Base-by-base conservation (phyloP, 768 basidiomycete species). In the Amanita phalloides region DNA sequence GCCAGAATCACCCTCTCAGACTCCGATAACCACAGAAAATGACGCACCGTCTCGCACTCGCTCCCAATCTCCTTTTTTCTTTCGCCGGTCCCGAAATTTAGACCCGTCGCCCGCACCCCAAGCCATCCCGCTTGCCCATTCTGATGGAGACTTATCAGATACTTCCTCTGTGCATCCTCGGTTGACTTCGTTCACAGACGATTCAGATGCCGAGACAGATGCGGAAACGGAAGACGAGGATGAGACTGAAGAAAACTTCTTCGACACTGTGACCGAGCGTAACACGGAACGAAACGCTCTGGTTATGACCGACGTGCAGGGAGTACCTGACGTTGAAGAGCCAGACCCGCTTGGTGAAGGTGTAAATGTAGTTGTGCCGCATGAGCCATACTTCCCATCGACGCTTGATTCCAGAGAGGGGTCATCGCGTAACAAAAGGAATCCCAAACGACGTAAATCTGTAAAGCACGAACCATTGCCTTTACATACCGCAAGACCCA, bases 261-360 rank as follows among this genome's bases (percentile, higher is more conserved):
- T 92, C 55, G 90, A 95, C 66, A 76, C 81, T 35, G 71, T 87
- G 57, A 97, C 93, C 0, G 86, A 87, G 64, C 75, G 79, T 58
- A 97, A 97, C 65, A 95, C 93, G 1, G 87, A 90, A 64, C 81
- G 75, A 57, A 94, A 94, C 60, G 78, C 86, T 0, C 71, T 83
- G 36, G 68, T 75, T 41, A 61, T 63, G 0, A 61, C 62, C 3
- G 62, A 61, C 4, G 56, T 55, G 6, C 55, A 56, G 30, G 68
- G 73, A 21, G 63, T 71, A 0, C 65, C 70, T 1, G 77, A 74
- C 7, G 74, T 77, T 9, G 85, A 86, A 49, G 81, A 83, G 50
- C 78, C 84, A 0, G 92, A 94, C 65, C 89, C 88, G 0, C 73
- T 94, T 8, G 94, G 94, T 10, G 93, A 96, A 66, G 94, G 91